Conservation (phyloP, 768 basidiomycete genomes). For the Lentinula aciculospora region DNA sequence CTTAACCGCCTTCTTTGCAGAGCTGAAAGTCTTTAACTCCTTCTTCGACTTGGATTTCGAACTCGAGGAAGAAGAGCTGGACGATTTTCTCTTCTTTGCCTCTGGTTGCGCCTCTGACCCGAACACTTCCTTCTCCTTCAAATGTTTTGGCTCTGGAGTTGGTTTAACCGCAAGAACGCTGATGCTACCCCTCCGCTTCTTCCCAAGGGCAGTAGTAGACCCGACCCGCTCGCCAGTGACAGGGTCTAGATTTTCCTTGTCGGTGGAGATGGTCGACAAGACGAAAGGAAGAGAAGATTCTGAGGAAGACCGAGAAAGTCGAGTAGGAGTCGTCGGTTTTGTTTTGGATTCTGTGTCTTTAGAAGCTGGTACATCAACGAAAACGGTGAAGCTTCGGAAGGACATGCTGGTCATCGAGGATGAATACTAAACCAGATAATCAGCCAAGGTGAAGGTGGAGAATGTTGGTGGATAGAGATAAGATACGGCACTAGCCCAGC, state of each 20-base stretch:
- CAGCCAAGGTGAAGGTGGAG: background rate
- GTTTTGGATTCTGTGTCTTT: constrained; percentile 25
- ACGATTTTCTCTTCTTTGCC: constrained; percentile 59
- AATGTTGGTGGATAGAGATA: background rate
- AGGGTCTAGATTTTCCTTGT: constrained; percentile 81
- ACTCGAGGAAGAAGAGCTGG: constrained; percentile 12
- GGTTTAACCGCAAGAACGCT: constrained; percentile 51
- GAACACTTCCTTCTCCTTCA: constrained; percentile 21
- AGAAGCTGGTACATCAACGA: constrained; percentile 46
- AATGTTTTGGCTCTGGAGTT: constrained; percentile 33
- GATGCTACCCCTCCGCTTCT: constrained; percentile 54
- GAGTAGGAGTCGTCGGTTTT: constrained; percentile 13
- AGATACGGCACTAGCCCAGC: background rate
- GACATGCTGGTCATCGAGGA: constrained; percentile 35
- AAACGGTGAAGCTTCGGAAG: constrained; percentile 56
- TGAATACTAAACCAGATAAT: background rate
- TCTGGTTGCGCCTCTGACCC: constrained; percentile 31
- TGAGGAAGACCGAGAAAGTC: constrained; percentile 20
- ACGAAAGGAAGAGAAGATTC: constrained; percentile 20
- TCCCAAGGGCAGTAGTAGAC: constrained; percentile 29
- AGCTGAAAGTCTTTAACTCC: constrained; percentile 24
- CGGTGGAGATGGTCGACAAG: constrained; percentile 33
- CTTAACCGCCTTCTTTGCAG: constrained; percentile 29
- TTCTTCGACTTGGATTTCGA: constrained; percentile 27
- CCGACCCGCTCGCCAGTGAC: constrained; percentile 61